Evolutionary conservation across 495 filamentous ascomycete species (phyloP).

Genomic region (Neurospora tetraspora): DNA sequence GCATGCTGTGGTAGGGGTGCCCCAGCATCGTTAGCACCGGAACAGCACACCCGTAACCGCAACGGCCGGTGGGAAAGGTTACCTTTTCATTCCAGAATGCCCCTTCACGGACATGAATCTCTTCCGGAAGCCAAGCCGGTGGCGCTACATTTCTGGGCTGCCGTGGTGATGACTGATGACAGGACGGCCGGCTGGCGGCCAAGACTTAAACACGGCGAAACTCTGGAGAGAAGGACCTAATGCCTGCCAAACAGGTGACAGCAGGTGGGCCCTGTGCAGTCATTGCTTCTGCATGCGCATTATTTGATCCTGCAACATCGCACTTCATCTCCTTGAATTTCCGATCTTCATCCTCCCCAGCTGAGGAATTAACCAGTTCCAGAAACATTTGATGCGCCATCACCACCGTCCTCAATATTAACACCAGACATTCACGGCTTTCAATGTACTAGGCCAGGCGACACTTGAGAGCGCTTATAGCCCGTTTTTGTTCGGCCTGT

Average conservation of each 20-base stretch:
- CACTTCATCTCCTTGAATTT: background rate
- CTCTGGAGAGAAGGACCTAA: background rate
- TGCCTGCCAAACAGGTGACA: background rate
- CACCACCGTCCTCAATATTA: background rate
- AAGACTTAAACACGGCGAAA: background rate
- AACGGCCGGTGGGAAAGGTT: background rate
- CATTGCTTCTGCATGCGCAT: background rate
- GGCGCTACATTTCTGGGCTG: background rate
- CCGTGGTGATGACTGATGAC: background rate
- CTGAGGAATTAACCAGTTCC: background rate
- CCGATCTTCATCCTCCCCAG: background rate
- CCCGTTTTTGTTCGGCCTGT: background rate
- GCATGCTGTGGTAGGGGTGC: background rate
- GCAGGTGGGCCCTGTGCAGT: background rate
- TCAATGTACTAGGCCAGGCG: background rate
- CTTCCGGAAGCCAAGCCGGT: background rate
- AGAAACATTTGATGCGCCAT: background rate
- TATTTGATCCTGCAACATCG: background rate
- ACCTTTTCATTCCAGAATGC: background rate
- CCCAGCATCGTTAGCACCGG: background rate
- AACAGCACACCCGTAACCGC: background rate
- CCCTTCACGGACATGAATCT: background rate
- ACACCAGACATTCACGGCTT: background rate
- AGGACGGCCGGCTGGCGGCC: no score
- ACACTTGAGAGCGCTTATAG: background rate